Conservation (phyloP, 1,139 yeast genomes). For the Hyphopichia fennica region DNA sequence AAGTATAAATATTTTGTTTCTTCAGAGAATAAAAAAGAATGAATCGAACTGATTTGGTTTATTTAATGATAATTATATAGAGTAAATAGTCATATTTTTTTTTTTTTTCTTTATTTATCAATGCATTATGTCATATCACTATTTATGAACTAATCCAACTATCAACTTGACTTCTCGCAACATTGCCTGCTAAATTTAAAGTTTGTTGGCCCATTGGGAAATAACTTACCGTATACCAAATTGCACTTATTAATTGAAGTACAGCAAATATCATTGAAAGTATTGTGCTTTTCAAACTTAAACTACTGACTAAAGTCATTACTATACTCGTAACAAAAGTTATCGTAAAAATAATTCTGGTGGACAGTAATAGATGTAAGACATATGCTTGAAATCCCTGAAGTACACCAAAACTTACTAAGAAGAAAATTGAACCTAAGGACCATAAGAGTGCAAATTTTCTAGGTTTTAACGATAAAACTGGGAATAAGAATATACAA, state of each 20-base stretch:
- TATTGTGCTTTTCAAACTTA: constrained; percentile 47
- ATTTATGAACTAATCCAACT: constrained; percentile 50
- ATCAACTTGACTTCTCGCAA: constrained; percentile 60
- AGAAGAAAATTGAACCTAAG: constrained; percentile 56
- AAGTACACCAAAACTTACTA: constrained; percentile 56
- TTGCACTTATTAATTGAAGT: constrained; percentile 50
- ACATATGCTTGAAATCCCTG: constrained; percentile 54
- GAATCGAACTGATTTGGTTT: too few species aligned
- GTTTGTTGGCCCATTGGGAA: constrained; percentile 64
- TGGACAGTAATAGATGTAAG: constrained; percentile 48
- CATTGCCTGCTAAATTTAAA: constrained; percentile 49
- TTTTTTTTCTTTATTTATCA: neutral
- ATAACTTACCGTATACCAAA: constrained; percentile 62
- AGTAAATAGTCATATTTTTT: neutral
- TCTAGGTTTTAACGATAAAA: constrained; percentile 54
- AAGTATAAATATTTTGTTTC: neutral
- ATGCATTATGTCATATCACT: neutral
- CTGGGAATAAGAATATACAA: constrained; percentile 57
- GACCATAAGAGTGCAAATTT: constrained; percentile 65
- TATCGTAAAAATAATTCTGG: constrained; percentile 52
- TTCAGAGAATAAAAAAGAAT: too few species aligned
- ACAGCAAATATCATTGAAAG: constrained; percentile 53
- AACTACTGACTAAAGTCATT: constrained; percentile 48
- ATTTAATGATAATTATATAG: too few species aligned
- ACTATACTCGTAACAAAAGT: constrained; percentile 50